Percentiles rank a stretch among this genome's conserved stretches.
Evolutionary conservation across 2,329 filamentous ascomycete genomes (phyloP).

Genomic region (Botrytis cinerea): DNA sequence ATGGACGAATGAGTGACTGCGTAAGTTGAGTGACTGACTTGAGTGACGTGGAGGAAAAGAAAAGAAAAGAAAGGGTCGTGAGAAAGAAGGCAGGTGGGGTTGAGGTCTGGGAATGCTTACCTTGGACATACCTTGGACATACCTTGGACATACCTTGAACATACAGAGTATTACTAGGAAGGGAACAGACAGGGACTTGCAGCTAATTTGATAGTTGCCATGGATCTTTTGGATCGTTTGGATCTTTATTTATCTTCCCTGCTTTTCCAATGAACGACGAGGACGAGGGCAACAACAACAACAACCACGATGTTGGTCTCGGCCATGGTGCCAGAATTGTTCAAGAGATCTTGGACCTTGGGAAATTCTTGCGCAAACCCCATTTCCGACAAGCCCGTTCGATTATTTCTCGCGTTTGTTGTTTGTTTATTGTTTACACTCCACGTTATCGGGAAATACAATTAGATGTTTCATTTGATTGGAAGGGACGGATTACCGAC

Average conservation of each 20-base stretch:
- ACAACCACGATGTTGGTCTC: background rate
- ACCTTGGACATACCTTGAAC: background rate
- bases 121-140: background rate
- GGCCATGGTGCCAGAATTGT: background rate
- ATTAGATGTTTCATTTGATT: background rate
- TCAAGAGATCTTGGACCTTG: background rate
- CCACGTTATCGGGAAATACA: background rate
- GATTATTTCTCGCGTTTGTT: background rate
- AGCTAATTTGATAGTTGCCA: background rate
- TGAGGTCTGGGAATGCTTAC: background rate
- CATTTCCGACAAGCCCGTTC: background rate
- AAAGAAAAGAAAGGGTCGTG: background rate
- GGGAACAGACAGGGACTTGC: background rate
- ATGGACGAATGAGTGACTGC: background rate
- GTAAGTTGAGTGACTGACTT: background rate
- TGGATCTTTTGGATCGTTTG: background rate
- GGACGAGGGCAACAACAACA: background rate
- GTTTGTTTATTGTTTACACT: constrained; percentile 4
- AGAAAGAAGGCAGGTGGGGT: background rate
- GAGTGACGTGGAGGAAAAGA: constrained; percentile 2
- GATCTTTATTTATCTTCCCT: constrained; percentile 1
- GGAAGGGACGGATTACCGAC: background rate
- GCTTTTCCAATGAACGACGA: background rate
- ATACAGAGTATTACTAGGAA: background rate
- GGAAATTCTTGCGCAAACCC: background rate